phyloP scores from a whole-genome alignment of 768 basidiomycete genomes.

The Tylopilus felleus region DNA sequence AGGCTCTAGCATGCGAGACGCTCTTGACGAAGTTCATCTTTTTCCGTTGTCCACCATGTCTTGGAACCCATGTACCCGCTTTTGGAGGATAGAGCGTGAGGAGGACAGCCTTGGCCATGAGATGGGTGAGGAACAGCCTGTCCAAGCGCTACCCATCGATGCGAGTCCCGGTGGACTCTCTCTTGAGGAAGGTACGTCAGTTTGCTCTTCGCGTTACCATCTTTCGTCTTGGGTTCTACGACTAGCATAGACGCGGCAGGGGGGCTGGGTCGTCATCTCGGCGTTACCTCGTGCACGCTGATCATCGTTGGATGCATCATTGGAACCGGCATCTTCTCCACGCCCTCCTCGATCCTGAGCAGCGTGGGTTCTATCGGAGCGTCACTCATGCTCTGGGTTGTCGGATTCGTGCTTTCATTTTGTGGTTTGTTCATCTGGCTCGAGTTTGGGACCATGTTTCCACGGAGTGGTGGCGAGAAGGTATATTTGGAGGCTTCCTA shows the following conservation, averaged over 20 bases:
- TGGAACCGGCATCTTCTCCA: slow-evolving; percentile 60
- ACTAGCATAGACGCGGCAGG: slow-evolving; percentile 41
- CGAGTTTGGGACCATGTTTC: slow-evolving; percentile 61
- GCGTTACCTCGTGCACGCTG: slow-evolving; percentile 52
- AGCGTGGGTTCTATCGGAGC: slow-evolving; percentile 58
- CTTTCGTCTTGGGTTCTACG: not conserved
- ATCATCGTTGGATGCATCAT: slow-evolving; percentile 55
- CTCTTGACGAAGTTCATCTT: not conserved
- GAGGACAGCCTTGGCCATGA: not conserved
- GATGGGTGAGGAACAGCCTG: not conserved
- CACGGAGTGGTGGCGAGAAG: slow-evolving; percentile 52
- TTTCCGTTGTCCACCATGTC: slow-evolving; percentile 1
- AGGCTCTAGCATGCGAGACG: no score
- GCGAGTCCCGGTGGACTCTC: slow-evolving; percentile 43
- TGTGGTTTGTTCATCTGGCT: slow-evolving; percentile 63
- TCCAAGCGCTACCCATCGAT: slow-evolving; percentile 4
- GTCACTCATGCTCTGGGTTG: slow-evolving; percentile 59
- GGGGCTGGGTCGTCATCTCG: slow-evolving; percentile 55
- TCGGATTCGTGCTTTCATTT: slow-evolving; percentile 55
- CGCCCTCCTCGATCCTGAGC: slow-evolving; percentile 53
- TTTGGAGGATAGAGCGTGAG: not conserved
- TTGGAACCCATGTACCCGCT: not conserved
- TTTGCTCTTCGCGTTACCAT: not conserved
- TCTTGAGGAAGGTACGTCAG: slow-evolving; percentile 43
- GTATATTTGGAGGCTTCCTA: not conserved